These are phyloP conservation scores for Phellopilus nigrolimitatus DNA, from an alignment of 1,284 basidiomycete species.

Conservation along the genomic window DNA sequence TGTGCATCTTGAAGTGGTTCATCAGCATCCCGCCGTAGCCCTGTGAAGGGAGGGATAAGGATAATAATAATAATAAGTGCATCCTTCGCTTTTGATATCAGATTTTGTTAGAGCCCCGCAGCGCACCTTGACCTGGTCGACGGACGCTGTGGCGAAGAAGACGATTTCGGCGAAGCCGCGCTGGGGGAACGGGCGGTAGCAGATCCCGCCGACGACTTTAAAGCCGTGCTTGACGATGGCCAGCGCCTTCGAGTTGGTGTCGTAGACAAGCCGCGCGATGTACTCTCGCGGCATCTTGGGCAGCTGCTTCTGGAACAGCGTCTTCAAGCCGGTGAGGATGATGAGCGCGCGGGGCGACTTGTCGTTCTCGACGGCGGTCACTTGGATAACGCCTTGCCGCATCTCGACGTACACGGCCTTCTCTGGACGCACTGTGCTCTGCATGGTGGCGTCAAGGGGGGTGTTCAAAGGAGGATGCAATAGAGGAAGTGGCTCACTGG, in stretches of 20 bases:
- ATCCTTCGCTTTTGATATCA: neutral
- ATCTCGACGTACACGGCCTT: slow-evolving; percentile 84
- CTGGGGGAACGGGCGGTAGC: slow-evolving; percentile 93
- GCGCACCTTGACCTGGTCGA: slow-evolving; percentile 92
- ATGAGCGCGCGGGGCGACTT: slow-evolving; percentile 72
- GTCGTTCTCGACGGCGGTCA: slow-evolving; percentile 86
- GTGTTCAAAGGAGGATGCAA: slow-evolving; percentile 23
- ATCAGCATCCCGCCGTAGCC: slow-evolving; percentile 98
- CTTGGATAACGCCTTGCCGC: slow-evolving; percentile 78
- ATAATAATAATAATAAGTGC: too few species aligned
- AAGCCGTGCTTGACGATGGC: slow-evolving; percentile 95
- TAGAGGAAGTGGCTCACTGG: slow-evolving; percentile 36
- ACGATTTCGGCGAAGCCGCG: slow-evolving; percentile 97
- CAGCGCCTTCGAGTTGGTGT: slow-evolving; percentile 86
- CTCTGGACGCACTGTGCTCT: slow-evolving; percentile 55
- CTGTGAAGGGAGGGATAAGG: too few species aligned
- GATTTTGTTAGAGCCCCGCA: neutral
- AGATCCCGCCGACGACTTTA: slow-evolving; percentile 97
- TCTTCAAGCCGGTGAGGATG: slow-evolving; percentile 91
- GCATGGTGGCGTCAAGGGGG: slow-evolving; percentile 17
- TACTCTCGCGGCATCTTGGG: slow-evolving; percentile 99
- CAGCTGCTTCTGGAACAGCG: slow-evolving; percentile 94
- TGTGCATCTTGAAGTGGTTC: slow-evolving; percentile 98
- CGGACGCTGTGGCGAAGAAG: slow-evolving; percentile 96
- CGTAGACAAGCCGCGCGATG: slow-evolving; percentile 93